These are phyloP conservation scores for Globisporangium radiosum DNA, from an alignment of 352 stramenopile species.

Conservation along the genomic window DNA sequence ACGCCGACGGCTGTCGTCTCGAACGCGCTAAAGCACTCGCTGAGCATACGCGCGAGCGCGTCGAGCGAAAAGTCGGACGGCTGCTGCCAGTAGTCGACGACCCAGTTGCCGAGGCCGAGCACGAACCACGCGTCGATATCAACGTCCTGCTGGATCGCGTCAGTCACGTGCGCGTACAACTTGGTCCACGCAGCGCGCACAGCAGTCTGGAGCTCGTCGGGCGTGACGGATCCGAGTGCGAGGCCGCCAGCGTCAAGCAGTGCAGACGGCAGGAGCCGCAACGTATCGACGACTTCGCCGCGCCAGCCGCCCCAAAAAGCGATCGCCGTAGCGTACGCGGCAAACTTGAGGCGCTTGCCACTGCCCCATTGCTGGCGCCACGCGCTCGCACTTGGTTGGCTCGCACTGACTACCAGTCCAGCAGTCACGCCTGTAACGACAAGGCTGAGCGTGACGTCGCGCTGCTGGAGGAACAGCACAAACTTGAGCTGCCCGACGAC, in stretches of 20 bases:
- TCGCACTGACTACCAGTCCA: constrained; percentile 26
- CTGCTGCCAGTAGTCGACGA: constrained; percentile 78
- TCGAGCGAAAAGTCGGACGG: constrained; percentile 69
- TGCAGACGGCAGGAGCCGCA: constrained; percentile 46
- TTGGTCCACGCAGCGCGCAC: constrained; percentile 5
- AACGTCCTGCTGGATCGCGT: constrained; percentile 53
- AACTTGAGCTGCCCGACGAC: constrained; percentile 69
- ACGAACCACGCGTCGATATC: constrained; percentile 70
- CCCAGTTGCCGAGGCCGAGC: constrained; percentile 57
- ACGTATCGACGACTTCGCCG: constrained; percentile 36
- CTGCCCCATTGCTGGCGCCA: constrained; percentile 47
- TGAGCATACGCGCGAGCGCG: constrained; percentile 56
- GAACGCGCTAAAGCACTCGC: constrained; percentile 45
- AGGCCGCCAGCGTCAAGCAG: constrained; percentile 48
- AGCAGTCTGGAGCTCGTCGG: constrained; percentile 1
- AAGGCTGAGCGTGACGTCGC: constrained; percentile 31
- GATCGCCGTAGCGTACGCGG: constrained; percentile 45
- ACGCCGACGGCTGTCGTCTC: constrained; percentile 40
- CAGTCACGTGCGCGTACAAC: constrained; percentile 6
- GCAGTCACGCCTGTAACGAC: constrained; percentile 31
- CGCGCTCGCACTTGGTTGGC: constrained; percentile 20
- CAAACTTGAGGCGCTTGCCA: constrained; percentile 62
- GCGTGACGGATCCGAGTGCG: constrained; percentile 2
- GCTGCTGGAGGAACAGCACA: constrained; percentile 65
- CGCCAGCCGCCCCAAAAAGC: constrained; percentile 54